phyloP scores from a whole-genome alignment of 2,329 filamentous ascomycete species.

The Xylariaceae sp. region DNA sequence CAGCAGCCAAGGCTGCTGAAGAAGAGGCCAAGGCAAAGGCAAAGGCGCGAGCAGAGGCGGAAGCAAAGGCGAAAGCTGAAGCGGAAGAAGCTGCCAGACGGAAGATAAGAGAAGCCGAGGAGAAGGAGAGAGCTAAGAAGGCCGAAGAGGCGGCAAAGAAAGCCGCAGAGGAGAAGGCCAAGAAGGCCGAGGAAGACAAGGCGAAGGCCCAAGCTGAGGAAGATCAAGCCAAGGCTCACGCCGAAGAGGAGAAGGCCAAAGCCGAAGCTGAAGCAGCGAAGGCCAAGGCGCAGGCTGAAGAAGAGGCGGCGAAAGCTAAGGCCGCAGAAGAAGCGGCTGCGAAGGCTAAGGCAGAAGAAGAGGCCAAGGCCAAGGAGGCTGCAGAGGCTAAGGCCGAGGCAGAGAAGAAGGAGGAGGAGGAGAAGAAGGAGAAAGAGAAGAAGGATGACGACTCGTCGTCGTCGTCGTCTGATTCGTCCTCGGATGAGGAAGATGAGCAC shows the following conservation, averaged over 20 bases:
- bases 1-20: background rate
- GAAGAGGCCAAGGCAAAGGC: background rate
- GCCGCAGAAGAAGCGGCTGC: background rate
- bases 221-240: background rate
- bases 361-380: background rate
- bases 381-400: background rate
- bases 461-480: no score
- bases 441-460: no score
- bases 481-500: conserved; percentile 17
- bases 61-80: background rate
- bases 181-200: background rate
- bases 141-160: background rate
- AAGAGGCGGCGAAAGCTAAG: background rate
- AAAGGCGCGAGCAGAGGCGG: background rate
- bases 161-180: background rate
- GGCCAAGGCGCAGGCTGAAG: background rate
- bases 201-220: background rate
- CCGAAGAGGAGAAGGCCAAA: background rate
- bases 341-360: background rate
- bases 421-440: background rate
- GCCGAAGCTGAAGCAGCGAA: background rate
- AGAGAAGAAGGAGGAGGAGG: background rate
- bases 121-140: background rate
- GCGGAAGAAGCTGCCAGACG: no score
- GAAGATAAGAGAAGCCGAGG: background rate